Base-by-base conservation (phyloP, 306 rosid genomes). In the Cajanus cajan region DNA sequence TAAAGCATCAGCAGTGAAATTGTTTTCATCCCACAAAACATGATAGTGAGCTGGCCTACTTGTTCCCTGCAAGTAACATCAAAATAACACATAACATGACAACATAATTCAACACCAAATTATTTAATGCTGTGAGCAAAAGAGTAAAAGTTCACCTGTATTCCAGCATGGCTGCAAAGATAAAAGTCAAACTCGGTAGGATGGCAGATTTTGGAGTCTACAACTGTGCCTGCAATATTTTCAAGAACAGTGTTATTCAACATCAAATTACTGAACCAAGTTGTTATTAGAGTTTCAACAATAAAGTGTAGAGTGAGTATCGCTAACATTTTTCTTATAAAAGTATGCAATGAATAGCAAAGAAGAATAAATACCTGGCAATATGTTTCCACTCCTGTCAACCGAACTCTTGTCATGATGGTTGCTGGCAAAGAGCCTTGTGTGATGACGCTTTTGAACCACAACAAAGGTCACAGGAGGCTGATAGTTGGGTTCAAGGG, bases 11-110 rank as follows among this genome's bases (percentile, higher is more conserved):
- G 99, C 98, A 13, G 93, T 86, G n/a, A 96, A 96, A 72, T 91
- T 85, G 84, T 96, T 96, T 12, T 96, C 99, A 66, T 96, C 99
- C 99, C 99, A 96, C 11, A 96, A 31, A 0, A 96, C 99, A 68
- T 96, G 99, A 78, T 96, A 96, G 78, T 96, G 99, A 51, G 99
- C 98, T 0, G 99, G 99, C 4, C 99, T 94, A 71, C 99, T 96
- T 1, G 99, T 96, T 21, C 99, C 99, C 99, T 96, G 88, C 22
- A 4, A 36, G 5, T 18, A 16, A 3, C 62, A 36, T 70, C 61
- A 85, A 21, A 0, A 7, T 28, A 28, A 28, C 31, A 28, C 31
- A 28, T 28, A 13, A 22, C 43, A 39, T 7, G 19, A 63, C n/a
- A 39, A 21, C 25, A 54, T 8, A 68, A 78, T 48, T 41, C 44